These are phyloP conservation scores for Trametes meyenii DNA, from an alignment of 768 basidiomycete genomes.

Conservation along the genomic window DNA sequence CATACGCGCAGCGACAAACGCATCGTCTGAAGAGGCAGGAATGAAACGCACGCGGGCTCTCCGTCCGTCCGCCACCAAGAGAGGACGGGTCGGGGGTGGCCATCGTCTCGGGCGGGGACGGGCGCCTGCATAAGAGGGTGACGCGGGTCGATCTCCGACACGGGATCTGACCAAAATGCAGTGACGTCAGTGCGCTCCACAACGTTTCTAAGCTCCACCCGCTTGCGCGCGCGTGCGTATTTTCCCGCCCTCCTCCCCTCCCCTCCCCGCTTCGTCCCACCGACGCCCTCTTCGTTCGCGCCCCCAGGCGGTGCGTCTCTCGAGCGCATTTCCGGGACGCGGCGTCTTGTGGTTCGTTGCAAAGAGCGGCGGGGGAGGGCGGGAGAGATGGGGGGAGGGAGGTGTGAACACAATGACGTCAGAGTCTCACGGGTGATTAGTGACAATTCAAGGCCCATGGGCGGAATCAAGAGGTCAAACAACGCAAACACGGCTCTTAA, in stretches of 20 bases:
- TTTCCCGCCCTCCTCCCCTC: neutral
- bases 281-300: neutral
- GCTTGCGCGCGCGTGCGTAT: neutral
- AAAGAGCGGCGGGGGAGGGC: neutral
- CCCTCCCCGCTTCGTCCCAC: neutral
- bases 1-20: neutral
- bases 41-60: constrained; percentile 8
- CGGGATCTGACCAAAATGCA: constrained; percentile 16
- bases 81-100: too few species aligned
- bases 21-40: neutral
- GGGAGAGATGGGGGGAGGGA: neutral
- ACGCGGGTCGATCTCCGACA: constrained; percentile 20
- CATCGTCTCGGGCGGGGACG: neutral
- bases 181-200: constrained; percentile 23
- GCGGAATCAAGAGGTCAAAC: constrained; percentile 14
- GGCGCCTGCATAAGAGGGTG: constrained; percentile 9
- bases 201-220: constrained; percentile 21
- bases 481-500: constrained; percentile 16
- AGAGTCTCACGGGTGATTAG: constrained; percentile 24
- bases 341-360: neutral
- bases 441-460: constrained; percentile 15
- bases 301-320: neutral
- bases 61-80: too few species aligned
- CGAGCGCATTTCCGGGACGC: neutral
- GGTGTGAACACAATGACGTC: constrained; percentile 20